Evolutionary conservation across 139 green algal species (phyloP), one percentile per base, ranked within the genome.

Genomic region (Trebouxia sp.): DNA sequence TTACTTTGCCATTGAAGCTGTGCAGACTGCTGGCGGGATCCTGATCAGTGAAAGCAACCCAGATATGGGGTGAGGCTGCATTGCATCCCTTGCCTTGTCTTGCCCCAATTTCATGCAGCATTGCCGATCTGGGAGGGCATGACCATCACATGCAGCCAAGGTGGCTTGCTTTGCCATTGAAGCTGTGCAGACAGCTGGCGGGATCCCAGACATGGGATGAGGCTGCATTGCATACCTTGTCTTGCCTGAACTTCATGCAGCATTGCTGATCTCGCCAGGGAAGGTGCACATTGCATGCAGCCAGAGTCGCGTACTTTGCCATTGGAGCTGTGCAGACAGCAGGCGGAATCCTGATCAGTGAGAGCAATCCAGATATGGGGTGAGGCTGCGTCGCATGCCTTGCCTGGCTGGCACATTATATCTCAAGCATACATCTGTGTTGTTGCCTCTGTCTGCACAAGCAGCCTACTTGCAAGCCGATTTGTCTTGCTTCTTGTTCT

Each of bases 111-210:
- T n/a, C n/a, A n/a, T n/a, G n/a, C n/a, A n/a, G n/a, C n/a, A n/a
- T n/a, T n/a, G n/a, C n/a, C n/a, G n/a, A n/a, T n/a, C n/a, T n/a
- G n/a, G n/a, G n/a, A n/a, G n/a, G n/a, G n/a, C n/a, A n/a, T n/a
- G n/a, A n/a, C n/a, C n/a, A n/a, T n/a, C n/a, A n/a, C 82, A 86
- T 48, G 82, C 65, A 8, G 51, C 69, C 4, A 58, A 30, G 51
- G 80, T 86, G 26, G 66, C 79, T 7, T 74, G 66, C 28, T 86
- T 86, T 78, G 82, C 82, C n/a, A 65, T 86, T 1, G 74, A 76
- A 15, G 82, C 66, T 7, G 51, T 82, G 75, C 39, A 78, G 47
- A 78, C 66, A 15, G 81, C 81, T 26, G 58, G 43, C 47, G 43
- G 39, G 51, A 65, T 85, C 37, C 69, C 69, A 20, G 42, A 51